These are phyloP conservation scores for Xylariaceae sp. DNA, from an alignment of 2,329 filamentous ascomycete species.

Conservation along the genomic window DNA sequence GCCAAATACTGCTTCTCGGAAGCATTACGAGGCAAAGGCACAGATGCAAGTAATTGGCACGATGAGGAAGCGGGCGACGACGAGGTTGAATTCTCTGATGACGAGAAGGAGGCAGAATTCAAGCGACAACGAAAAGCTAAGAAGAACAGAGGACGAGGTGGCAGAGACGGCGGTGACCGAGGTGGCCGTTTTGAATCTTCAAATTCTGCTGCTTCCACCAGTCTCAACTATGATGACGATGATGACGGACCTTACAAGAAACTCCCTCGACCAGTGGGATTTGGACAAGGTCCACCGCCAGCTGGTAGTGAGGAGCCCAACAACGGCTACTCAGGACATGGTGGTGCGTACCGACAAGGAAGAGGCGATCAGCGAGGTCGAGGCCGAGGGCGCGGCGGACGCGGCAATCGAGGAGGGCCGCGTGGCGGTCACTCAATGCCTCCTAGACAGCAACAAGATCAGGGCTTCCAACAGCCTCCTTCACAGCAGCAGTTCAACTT, in stretches of 20 bases:
- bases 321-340: conserved; percentile 23
- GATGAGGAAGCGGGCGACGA: conserved; percentile 86
- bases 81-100: conserved; percentile 93
- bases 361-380: conserved; percentile 45
- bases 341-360: conserved; percentile 32
- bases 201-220: conserved; percentile 31
- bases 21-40: conserved; percentile 77
- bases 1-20: conserved; percentile 85
- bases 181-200: conserved; percentile 33
- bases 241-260: conserved; percentile 65
- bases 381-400: conserved; percentile 36
- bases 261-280: conserved; percentile 62
- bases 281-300: conserved; percentile 45
- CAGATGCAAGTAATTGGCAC: conserved; percentile 90
- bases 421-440: conserved; percentile 41
- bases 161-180: conserved; percentile 32
- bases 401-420: conserved; percentile 35
- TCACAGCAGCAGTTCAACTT: conserved; percentile 25
- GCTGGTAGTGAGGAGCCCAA: conserved; percentile 35
- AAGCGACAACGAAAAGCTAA: conserved; percentile 67
- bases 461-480: conserved; percentile 33
- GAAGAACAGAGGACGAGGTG: conserved; percentile 41
- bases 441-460: conserved; percentile 23
- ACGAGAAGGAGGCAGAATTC: conserved; percentile 86
- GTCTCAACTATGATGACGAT: conserved; percentile 67